These are phyloP conservation scores for Blastocrithidia nonstop DNA, from an alignment of 208 protist species.

Conservation along the genomic window DNA sequence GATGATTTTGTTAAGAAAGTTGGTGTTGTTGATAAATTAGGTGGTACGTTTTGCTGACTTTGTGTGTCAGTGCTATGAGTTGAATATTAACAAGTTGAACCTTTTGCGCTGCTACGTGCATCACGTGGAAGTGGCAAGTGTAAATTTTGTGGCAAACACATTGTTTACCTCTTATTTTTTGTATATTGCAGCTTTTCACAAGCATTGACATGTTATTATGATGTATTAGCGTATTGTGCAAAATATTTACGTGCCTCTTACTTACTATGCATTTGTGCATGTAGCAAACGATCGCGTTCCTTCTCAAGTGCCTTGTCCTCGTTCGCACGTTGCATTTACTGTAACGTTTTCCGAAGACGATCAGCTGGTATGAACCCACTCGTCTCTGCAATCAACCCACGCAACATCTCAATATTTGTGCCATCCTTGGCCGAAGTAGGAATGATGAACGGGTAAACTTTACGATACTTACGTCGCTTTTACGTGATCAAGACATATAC, in stretches of 20 bases:
- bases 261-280: conserved; percentile 19
- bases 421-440: conserved; percentile 71
- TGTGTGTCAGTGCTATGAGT: too few species aligned
- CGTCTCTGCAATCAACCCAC: conserved; percentile 75
- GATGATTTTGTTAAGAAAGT: too few species aligned
- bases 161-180: too few species aligned
- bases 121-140: too few species aligned
- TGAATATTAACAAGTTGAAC: too few species aligned
- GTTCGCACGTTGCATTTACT: conserved; percentile 20
- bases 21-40: too few species aligned
- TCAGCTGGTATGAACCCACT: conserved; percentile 76
- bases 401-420: conserved; percentile 70
- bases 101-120: too few species aligned
- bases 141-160: too few species aligned
- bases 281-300: conserved; percentile 37
- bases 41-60: too few species aligned
- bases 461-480: conserved; percentile 70
- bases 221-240: too few species aligned
- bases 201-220: too few species aligned
- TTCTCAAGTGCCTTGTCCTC: conserved; percentile 30
- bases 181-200: too few species aligned
- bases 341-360: conserved; percentile 49
- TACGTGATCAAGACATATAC: conserved; percentile 76
- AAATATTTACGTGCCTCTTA: conserved; percentile 26
- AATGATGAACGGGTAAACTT: conserved; percentile 78